Evolutionary conservation across 139 green algal species (phyloP), one percentile per base, ranked within the genome.

Genomic region (Microglena sp.): DNA sequence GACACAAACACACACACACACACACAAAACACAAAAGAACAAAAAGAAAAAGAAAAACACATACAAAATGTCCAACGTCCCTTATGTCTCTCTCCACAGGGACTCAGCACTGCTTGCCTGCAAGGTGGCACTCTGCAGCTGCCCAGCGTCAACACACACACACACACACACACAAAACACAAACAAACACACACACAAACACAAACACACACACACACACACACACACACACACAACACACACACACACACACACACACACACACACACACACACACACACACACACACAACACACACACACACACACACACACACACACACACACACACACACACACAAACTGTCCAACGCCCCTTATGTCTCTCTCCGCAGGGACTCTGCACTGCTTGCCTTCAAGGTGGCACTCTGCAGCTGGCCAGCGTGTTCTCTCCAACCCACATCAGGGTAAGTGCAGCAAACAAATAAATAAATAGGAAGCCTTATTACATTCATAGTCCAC

Each of bases 361-460:
- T n/a, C n/a, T n/a, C n/a, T n/a, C n/a, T n/a, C n/a, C n/a, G 40
- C 40, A 50, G 40, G 40, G n/a, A 61, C 55, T 34, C 55, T 34
- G 40, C 40, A 50, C 40, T 50, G 40, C 40, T 24, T 50, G 11
- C 15, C 15, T 50, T 11, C 40, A 50, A 29, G 60, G 60, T n/a
- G 60, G 60, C 44, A 54, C 44, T 15, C 46, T 70, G 33, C 64
- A 62, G 69, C 68, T 81, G 54, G 74, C 74, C 3, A 64, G 32
- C 69, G 68, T 81, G 22, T 81, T 81, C 61, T 74, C 64, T 2
- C 68, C 72, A 27, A 26, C 56, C 1, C 74, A 81, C 66, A 81
- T 81, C 33, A 29, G 68, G 65, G 73, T 79, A 50, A 44, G 65
- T 29, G 31, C 11, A 50, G n/a, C n/a, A 50, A 15, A 50, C 40